phyloP scores from a whole-genome alignment of 2,329 filamentous ascomycete genomes.

The Aspergillus thermomutatus region DNA sequence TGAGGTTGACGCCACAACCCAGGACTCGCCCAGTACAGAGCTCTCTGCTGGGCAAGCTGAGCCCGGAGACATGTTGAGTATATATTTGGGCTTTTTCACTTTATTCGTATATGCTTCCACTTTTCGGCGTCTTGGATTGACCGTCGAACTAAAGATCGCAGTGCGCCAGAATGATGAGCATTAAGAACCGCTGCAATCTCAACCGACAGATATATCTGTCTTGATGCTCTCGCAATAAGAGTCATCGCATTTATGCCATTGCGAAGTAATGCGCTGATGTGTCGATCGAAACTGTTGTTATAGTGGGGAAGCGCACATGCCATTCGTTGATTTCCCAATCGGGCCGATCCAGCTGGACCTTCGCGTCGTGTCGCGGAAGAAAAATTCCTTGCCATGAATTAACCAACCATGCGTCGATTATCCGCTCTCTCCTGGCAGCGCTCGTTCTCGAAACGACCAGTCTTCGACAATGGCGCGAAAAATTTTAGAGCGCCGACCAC shows the following conservation, averaged over 20 bases:
- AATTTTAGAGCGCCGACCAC: not conserved
- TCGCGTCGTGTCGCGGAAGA: constrained; percentile 11
- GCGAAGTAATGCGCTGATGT: not conserved
- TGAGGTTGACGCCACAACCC: constrained; percentile 31
- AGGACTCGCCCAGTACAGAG: constrained; percentile 34
- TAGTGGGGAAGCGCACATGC: not conserved
- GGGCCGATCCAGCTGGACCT: constrained; percentile 7
- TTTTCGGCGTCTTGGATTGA: not conserved
- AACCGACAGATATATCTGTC: not conserved
- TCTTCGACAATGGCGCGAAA: not conserved
- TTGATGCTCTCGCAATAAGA: not conserved
- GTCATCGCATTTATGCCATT: not conserved
- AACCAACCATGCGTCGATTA: constrained; percentile 18
- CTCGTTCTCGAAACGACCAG: not conserved
- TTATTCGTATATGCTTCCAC: not conserved
- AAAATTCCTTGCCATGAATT: constrained; percentile 2
- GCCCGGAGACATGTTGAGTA: not conserved
- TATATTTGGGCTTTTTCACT: not conserved
- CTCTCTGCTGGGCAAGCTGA: not conserved
- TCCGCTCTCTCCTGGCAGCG: constrained; percentile 8
- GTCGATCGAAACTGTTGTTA: not conserved
- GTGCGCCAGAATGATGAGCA: not conserved
- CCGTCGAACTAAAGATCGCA: not conserved
- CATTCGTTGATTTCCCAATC: constrained; percentile 5
- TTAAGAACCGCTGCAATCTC: not conserved